A percentile compares a stretch with the other conserved stretches of the same genome.
Conservation (phyloP, 306 rosid species). For the Begonia loranthoides region DNA sequence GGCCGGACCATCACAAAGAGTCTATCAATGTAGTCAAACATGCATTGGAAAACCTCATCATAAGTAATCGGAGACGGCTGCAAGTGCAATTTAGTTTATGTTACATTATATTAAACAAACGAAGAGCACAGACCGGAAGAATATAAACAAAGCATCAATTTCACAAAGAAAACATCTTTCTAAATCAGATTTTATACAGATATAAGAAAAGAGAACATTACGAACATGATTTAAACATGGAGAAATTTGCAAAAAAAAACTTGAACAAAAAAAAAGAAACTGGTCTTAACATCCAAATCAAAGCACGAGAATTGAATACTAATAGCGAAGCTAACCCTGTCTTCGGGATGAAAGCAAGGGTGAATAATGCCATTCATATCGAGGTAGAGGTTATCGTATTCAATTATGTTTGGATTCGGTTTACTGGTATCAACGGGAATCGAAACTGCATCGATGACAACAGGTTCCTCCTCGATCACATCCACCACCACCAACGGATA, state of each 20-base stretch:
- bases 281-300: not conserved
- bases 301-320: not conserved
- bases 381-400: conserved; percentile 85
- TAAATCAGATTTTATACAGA: no score
- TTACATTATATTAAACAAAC: no score
- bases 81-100: not conserved
- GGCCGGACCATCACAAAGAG: conserved; percentile 90
- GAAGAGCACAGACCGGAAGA: no score
- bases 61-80: conserved; percentile 86
- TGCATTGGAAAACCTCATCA: conserved; percentile 80
- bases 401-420: conserved; percentile 69
- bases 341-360: conserved; percentile 97
- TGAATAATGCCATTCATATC: conserved; percentile 97
- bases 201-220: no score
- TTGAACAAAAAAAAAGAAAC: no score
- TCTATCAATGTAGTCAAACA: conserved; percentile 92
- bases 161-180: no score
- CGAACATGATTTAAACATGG: no score
- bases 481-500: conserved; percentile 74
- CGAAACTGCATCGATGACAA: conserved; percentile 51
- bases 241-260: no score
- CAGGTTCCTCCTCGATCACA: conserved; percentile 77
- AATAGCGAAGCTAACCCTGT: conserved; percentile 38
- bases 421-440: conserved; percentile 86
- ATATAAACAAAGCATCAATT: no score